A percentile compares a stretch with the other conserved stretches of the same genome.
Evolutionary conservation across 2,329 filamentous ascomycete species (phyloP).

Genomic region (Alternaria conjuncta): DNA sequence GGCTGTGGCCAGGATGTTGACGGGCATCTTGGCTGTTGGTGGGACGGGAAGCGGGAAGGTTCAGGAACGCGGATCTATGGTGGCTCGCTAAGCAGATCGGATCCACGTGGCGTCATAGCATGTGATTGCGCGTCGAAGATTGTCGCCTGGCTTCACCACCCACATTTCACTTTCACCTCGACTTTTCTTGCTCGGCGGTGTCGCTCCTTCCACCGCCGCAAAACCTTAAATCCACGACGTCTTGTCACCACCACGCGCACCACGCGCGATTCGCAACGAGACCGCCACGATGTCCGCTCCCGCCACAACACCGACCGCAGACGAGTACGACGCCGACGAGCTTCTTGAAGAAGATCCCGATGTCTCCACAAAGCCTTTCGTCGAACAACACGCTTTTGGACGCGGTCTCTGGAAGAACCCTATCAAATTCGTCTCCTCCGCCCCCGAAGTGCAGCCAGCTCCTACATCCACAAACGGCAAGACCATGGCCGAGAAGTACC

Average conservation of each 20-base stretch:
- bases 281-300: slow-evolving; percentile 14
- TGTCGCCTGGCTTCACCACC: slow-evolving; percentile 16
- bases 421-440: slow-evolving; percentile 65
- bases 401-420: slow-evolving; percentile 68
- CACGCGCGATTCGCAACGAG: background rate
- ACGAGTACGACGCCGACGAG: slow-evolving; percentile 24
- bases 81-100: slow-evolving; percentile 29
- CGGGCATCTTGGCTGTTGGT: slow-evolving; percentile 60
- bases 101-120: slow-evolving; percentile 40
- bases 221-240: background rate
- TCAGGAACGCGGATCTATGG: slow-evolving; percentile 31
- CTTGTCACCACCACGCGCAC: background rate
- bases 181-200: slow-evolving; percentile 4
- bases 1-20: slow-evolving; percentile 63
- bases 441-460: slow-evolving; percentile 28
- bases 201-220: slow-evolving; percentile 16
- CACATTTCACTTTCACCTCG: background rate
- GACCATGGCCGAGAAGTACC: slow-evolving; percentile 67
- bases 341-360: slow-evolving; percentile 52
- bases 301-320: background rate
- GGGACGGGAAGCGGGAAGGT: slow-evolving; percentile 22
- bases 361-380: slow-evolving; percentile 64
- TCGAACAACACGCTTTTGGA: slow-evolving; percentile 64
- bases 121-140: slow-evolving; percentile 30
- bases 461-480: slow-evolving; percentile 53